These are phyloP conservation scores for Sarcocystis neurona DNA, from an alignment of 169 alveolate genomes.

Conservation along the genomic window DNA sequence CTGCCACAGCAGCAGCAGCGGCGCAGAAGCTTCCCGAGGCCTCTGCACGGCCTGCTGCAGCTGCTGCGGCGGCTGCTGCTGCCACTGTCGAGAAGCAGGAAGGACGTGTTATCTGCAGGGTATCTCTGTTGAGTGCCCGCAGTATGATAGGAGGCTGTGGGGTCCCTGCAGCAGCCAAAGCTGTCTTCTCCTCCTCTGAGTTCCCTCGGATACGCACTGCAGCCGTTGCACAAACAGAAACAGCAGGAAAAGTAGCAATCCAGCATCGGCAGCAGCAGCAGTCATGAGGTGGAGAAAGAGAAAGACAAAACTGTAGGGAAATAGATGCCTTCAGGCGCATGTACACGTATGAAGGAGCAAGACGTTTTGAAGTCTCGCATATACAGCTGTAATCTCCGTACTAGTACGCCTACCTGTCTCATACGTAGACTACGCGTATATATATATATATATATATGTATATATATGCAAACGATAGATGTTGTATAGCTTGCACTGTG, in stretches of 20 bases:
- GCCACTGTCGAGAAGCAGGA: constrained; percentile 11
- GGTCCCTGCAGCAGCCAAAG: too few relatives aligned
- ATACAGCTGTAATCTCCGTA: too few relatives aligned
- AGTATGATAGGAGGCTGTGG: constrained; percentile 1
- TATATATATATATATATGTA: too few relatives aligned
- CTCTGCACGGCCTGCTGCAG: constrained; percentile 8
- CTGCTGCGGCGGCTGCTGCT: constrained; percentile 41
- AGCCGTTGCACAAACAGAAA: background rate
- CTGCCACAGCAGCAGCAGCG: background rate
- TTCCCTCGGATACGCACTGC: constrained; percentile 36
- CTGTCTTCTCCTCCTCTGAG: too few relatives aligned
- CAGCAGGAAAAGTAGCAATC: background rate
- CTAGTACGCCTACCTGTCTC: too few relatives aligned
- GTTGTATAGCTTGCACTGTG: too few relatives aligned
- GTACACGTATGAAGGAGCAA: too few relatives aligned
- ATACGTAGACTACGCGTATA: too few relatives aligned
- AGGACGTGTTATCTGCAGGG: constrained; percentile 9
- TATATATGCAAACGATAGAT: too few relatives aligned
- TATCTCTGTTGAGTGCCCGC: background rate
- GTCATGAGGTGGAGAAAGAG: background rate
- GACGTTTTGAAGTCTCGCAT: too few relatives aligned
- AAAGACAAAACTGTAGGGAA: too few relatives aligned
- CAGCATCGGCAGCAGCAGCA: background rate
- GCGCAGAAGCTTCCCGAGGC: background rate
- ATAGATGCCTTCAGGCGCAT: too few relatives aligned